Evolutionary conservation across 768 basidiomycete genomes (phyloP).

Genomic region (Daedaleopsis sinensis): DNA sequence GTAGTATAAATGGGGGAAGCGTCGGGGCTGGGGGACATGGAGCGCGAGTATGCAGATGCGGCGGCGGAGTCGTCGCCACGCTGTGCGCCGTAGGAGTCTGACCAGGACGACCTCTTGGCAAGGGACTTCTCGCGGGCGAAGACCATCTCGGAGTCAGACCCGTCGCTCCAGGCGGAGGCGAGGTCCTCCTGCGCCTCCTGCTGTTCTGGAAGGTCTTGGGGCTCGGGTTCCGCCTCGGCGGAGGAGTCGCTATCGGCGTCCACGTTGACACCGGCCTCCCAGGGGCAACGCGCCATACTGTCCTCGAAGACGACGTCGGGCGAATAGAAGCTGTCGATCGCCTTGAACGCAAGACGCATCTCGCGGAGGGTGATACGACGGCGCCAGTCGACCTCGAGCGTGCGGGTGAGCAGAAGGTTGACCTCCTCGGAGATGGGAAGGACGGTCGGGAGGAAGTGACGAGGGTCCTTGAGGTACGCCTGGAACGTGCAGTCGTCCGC

Average conservation of each 20-base stretch:
- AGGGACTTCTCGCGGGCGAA: conserved; percentile 27
- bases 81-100: conserved; percentile 22
- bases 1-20: conserved; percentile 29
- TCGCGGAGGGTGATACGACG: conserved; percentile 41
- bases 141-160: conserved; percentile 35
- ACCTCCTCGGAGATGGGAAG: conserved; percentile 42
- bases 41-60: conserved; percentile 16
- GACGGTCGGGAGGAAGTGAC: conserved; percentile 72
- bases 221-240: conserved; percentile 48
- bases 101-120: conserved; percentile 22
- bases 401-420: conserved; percentile 35
- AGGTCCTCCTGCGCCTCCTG: conserved; percentile 29
- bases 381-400: conserved; percentile 39
- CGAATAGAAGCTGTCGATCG: conserved; percentile 68
- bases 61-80: conserved; percentile 8
- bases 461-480: conserved; percentile 78
- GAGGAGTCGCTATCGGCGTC: conserved; percentile 53
- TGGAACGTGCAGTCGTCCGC: conserved; percentile 85
- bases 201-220: conserved; percentile 35
- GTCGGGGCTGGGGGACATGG: conserved; percentile 24
- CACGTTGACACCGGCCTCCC: conserved; percentile 72
- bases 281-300: conserved; percentile 76
- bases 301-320: conserved; percentile 79
- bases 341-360: conserved; percentile 58
- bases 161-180: conserved; percentile 28